A percentile compares a stretch with the other conserved stretches of the same genome.
Evolutionary conservation across 164 flowering plant genomes (phyloP).

Genomic region (Macadamia integrifolia): DNA sequence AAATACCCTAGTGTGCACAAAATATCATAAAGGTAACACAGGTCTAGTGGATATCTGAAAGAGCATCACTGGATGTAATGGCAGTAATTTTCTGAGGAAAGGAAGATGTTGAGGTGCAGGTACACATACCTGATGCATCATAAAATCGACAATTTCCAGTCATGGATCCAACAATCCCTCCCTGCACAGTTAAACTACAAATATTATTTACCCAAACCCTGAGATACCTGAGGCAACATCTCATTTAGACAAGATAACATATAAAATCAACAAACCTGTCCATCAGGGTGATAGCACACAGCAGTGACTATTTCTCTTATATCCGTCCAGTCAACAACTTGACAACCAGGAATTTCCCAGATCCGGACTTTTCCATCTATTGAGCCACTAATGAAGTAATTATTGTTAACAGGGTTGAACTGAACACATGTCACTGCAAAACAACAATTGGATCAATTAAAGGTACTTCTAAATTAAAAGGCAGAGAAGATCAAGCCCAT

Average conservation of each 20-base stretch:
- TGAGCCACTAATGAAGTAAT: constrained; percentile 77
- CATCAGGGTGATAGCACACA: constrained; percentile 61
- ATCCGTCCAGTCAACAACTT: constrained; percentile 67
- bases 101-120: not conserved
- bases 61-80: not conserved
- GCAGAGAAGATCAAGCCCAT: not conserved
- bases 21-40: too few relatives aligned
- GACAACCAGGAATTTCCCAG: constrained; percentile 47
- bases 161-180: constrained; percentile 64
- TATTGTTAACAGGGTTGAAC: constrained; percentile 67
- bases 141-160: constrained; percentile 62
- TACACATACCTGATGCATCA: constrained; percentile 45
- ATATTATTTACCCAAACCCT: not conserved
- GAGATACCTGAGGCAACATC: not conserved
- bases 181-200: constrained; percentile 34
- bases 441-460: constrained; percentile 1
- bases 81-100: too few relatives aligned
- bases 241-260: constrained; percentile 1
- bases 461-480: not conserved
- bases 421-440: constrained; percentile 64
- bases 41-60: not conserved
- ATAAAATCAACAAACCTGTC: constrained; percentile 43
- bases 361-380: constrained; percentile 86
- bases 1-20: too few relatives aligned
- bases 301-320: constrained; percentile 75